Evolutionary conservation across 768 basidiomycete species (phyloP).

Genomic region (Lactarius pseudohatsudake): DNA sequence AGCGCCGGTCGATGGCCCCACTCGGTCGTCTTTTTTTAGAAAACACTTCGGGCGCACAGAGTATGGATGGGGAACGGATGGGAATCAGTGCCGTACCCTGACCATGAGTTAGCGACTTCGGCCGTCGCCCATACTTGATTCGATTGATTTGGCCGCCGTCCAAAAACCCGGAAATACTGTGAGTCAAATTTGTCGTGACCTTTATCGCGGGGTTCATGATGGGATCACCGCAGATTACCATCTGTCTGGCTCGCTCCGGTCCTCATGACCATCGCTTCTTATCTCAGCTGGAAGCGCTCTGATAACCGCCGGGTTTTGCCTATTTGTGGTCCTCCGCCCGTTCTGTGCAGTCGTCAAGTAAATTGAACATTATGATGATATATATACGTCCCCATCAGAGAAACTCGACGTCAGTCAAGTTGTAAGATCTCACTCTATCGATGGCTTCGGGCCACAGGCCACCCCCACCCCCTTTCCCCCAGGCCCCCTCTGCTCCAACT

Average conservation of each 20-base stretch:
- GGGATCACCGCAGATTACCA: background rate
- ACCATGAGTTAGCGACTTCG: background rate
- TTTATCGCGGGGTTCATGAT: background rate
- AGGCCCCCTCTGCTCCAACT: background rate
- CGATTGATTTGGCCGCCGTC: background rate
- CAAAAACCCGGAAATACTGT: background rate
- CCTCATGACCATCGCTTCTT: background rate
- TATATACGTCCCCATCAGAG: background rate
- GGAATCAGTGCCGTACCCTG: no score
- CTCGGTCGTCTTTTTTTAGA: background rate
- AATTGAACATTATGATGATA: background rate
- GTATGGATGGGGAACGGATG: background rate
- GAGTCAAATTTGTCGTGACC: background rate
- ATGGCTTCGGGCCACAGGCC: background rate
- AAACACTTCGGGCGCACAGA: background rate
- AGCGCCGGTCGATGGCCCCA: background rate
- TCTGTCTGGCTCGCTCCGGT: background rate
- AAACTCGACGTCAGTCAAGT: background rate
- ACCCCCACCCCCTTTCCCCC: background rate
- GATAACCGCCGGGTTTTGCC: background rate
- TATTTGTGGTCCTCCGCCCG: background rate
- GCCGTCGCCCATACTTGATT: background rate
- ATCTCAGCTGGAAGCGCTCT: background rate
- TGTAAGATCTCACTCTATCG: background rate
- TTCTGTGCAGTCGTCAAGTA: background rate